Evolutionary conservation across 345 rosid species (phyloP).

Genomic region (Lenwebbia sp.): DNA sequence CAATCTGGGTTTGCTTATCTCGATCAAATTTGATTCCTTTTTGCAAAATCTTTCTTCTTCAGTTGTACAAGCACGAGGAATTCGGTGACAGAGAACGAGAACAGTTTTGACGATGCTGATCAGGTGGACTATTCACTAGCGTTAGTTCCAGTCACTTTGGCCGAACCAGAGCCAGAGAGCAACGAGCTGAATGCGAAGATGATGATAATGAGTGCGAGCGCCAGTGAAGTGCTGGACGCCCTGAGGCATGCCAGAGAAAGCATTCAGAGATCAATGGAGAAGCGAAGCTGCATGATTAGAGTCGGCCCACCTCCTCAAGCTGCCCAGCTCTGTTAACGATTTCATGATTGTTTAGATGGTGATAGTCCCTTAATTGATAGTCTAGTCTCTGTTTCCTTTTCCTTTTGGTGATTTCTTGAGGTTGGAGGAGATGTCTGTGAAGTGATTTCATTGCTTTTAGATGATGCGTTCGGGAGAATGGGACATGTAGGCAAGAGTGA

Average conservation of each 20-base stretch:
- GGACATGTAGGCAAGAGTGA: not conserved
- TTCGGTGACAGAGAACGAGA: constrained; percentile 4
- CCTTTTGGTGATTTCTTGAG: not conserved
- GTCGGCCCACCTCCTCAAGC: not conserved
- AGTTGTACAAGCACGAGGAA: constrained; percentile 7
- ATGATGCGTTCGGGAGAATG: not conserved
- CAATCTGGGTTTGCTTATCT: not conserved
- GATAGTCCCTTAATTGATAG: not conserved
- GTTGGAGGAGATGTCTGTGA: not conserved
- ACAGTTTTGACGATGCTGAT: not conserved
- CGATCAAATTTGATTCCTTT: not conserved
- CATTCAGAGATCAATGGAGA: constrained; percentile 14
- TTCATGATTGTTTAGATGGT: not conserved
- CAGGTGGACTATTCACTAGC: constrained; percentile 31
- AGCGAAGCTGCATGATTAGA: constrained; percentile 16
- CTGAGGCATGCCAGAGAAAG: constrained; percentile 13
- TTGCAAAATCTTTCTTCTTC: not conserved
- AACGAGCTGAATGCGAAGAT: constrained; percentile 5
- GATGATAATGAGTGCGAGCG: constrained; percentile 11
- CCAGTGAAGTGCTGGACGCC: constrained; percentile 36
- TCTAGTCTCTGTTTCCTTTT: not conserved
- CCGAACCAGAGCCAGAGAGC: constrained; percentile 2
- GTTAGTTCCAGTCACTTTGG: constrained; percentile 14
- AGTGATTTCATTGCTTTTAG: not conserved
- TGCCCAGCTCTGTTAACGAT: not conserved